These are phyloP conservation scores for Kwoniella europaea DNA, from an alignment of 768 basidiomycete genomes.

Conservation along the genomic window DNA sequence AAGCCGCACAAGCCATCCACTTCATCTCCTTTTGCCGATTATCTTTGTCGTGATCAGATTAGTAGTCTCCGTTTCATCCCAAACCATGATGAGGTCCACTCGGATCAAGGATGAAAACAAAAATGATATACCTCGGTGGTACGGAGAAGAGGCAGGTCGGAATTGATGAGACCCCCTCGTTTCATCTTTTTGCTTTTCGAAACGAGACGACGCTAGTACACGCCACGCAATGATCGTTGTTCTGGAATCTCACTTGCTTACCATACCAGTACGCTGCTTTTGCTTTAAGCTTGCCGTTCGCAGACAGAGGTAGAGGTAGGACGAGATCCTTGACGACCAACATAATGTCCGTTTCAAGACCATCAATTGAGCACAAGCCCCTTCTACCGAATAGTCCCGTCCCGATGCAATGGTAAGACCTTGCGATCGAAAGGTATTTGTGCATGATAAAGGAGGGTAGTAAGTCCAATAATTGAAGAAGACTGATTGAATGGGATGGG, in stretches of 20 bases:
- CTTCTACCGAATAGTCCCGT: not conserved
- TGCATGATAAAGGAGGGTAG: conserved; percentile 2
- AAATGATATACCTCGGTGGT: conserved; percentile 13
- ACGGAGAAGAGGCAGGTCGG: conserved; percentile 6
- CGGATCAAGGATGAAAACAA: not conserved
- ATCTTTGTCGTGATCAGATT: too few species aligned
- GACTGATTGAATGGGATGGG: not conserved
- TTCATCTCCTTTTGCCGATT: not conserved
- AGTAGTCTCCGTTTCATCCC: conserved; percentile 1
- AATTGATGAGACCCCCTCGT: conserved; percentile 1
- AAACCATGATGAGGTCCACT: not conserved
- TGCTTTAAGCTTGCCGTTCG: not conserved
- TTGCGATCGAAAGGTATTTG: conserved; percentile 2
- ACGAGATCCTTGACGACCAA: conserved; percentile 3
- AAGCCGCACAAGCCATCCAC: conserved; percentile 13
- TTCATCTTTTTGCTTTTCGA: not conserved
- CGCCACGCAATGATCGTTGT: not conserved
- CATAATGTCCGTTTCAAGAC: not conserved
- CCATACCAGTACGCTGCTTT: too few species aligned
- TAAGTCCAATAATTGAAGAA: not conserved
- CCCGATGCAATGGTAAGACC: not conserved
- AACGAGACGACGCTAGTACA: conserved; percentile 9
- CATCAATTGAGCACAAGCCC: conserved; percentile 1
- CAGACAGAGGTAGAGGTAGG: not conserved
- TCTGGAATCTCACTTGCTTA: not conserved